Conservation (phyloP, 306 rosid species). For the Prunus padus region DNA sequence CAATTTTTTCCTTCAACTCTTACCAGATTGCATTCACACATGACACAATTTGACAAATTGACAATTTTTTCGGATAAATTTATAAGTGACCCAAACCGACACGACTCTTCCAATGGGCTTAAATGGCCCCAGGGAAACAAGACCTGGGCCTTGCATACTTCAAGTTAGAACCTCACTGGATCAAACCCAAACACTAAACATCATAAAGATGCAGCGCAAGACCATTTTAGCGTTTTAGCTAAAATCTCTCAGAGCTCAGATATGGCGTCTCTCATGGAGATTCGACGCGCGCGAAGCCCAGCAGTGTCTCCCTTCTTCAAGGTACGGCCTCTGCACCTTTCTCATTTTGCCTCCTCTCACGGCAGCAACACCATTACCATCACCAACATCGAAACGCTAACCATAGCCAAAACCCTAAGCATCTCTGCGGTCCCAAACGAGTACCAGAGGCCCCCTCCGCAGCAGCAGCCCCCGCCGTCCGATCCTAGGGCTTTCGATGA, state of each 20-base stretch:
- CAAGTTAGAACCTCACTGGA: too few relatives aligned
- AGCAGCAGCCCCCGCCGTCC: conserved; percentile 36
- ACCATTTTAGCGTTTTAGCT: conserved; percentile 31
- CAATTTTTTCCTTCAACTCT: too few relatives aligned
- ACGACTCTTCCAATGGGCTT: too few relatives aligned
- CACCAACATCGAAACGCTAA: background rate
- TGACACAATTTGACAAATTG: too few relatives aligned
- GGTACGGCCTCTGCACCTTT: conserved; percentile 34
- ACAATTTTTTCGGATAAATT: too few relatives aligned
- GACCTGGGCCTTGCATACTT: too few relatives aligned
- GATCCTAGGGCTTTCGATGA: conserved; percentile 33
- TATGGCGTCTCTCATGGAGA: conserved; percentile 46
- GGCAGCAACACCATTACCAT: background rate
- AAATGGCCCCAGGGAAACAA: too few relatives aligned
- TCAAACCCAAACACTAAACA: background rate
- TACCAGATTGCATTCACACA: too few relatives aligned
- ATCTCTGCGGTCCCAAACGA: conserved; percentile 55
- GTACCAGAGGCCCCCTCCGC: conserved; percentile 32
- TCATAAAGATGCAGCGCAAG: background rate
- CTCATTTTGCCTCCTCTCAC: conserved; percentile 18
- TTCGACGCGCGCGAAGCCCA: conserved; percentile 33
- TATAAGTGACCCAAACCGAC: too few relatives aligned
- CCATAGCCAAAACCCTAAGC: conserved; percentile 39
- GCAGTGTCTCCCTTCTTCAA: conserved; percentile 34
- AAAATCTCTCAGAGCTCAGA: background rate